These are phyloP conservation scores for Pseudogymnoascus destructans DNA, from an alignment of 2,329 filamentous ascomycete species.

Conservation along the genomic window DNA sequence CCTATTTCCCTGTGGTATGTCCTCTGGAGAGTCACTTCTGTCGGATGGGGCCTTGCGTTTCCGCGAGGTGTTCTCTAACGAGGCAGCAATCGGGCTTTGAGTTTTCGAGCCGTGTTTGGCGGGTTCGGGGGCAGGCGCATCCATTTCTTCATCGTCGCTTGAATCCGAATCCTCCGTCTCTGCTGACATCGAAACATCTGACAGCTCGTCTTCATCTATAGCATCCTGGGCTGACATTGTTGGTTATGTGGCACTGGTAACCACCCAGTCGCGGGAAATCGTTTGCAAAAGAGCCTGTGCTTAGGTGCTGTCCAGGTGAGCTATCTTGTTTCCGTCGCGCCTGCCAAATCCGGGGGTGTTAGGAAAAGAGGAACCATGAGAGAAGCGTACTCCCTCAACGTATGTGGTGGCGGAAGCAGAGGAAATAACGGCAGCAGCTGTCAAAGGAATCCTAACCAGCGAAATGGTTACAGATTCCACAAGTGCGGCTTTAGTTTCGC, in stretches of 20 bases:
- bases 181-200: conserved; percentile 11
- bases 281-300: conserved; percentile 14
- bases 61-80: not conserved
- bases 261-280: conserved; percentile 11
- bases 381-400: conserved; percentile 5
- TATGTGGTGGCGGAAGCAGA: not conserved
- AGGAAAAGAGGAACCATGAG: not conserved
- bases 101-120: not conserved
- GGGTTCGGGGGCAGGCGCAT: not conserved
- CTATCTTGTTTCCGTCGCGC: not conserved
- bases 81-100: not conserved
- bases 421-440: conserved; percentile 3
- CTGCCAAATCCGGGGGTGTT: not conserved
- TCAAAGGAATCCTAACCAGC: not conserved
- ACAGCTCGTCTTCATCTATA: conserved; percentile 9
- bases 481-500: not conserved
- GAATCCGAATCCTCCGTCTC: conserved; percentile 10
- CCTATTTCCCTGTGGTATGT: conserved; percentile 14
- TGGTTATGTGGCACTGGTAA: conserved; percentile 8
- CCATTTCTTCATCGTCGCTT: conserved; percentile 6
- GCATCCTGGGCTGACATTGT: conserved; percentile 11
- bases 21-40: conserved; percentile 17
- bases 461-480: conserved; percentile 5
- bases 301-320: not conserved
- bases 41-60: conserved; percentile 19